Evolutionary conservation across 2,329 filamentous ascomycete species (phyloP).

Genomic region (Diaporthe sp.): DNA sequence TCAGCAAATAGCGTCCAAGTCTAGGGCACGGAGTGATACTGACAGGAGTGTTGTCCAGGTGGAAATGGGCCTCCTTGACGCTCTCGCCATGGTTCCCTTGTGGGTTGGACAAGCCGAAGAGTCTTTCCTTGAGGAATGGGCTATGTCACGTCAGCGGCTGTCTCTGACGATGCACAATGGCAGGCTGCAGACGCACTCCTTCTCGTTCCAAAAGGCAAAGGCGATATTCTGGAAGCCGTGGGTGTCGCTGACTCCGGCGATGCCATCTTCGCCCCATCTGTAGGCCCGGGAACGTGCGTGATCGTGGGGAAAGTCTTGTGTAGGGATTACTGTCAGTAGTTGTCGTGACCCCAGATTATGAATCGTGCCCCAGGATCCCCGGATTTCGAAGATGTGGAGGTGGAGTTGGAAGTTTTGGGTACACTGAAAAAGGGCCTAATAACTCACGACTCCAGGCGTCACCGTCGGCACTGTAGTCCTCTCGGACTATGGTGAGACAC

Average conservation of each 20-base stretch:
- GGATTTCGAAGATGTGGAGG: conserved; percentile 40
- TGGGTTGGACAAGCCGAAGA: conserved; percentile 95
- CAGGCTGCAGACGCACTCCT: conserved; percentile 75
- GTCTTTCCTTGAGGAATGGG: conserved; percentile 92
- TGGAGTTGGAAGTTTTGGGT: conserved; percentile 26
- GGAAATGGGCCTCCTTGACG: conserved; percentile 96
- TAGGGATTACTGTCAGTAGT: conserved; percentile 38
- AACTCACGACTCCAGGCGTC: conserved; percentile 95
- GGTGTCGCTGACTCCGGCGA: conserved; percentile 92
- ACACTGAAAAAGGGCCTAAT: conserved; percentile 47
- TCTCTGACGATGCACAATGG: conserved; percentile 28
- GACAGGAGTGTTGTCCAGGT: conserved; percentile 91
- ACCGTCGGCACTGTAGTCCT: conserved; percentile 91
- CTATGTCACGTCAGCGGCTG: conserved; percentile 65
- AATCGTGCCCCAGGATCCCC: conserved; percentile 37
- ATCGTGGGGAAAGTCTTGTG: conserved; percentile 90
- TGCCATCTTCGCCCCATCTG: conserved; percentile 97
- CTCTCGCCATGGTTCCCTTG: conserved; percentile 98
- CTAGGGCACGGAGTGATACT: conserved; percentile 47
- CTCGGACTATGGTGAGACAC: conserved; percentile 73
- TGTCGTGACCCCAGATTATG: conserved; percentile 44
- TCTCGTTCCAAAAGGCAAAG: conserved; percentile 97
- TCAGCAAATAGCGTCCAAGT: conserved; percentile 46
- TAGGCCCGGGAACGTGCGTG: conserved; percentile 90
- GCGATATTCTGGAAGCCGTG: conserved; percentile 93